Evolutionary conservation across 805 yeast species (phyloP).

Genomic region (Yarrowia alimentaria): DNA sequence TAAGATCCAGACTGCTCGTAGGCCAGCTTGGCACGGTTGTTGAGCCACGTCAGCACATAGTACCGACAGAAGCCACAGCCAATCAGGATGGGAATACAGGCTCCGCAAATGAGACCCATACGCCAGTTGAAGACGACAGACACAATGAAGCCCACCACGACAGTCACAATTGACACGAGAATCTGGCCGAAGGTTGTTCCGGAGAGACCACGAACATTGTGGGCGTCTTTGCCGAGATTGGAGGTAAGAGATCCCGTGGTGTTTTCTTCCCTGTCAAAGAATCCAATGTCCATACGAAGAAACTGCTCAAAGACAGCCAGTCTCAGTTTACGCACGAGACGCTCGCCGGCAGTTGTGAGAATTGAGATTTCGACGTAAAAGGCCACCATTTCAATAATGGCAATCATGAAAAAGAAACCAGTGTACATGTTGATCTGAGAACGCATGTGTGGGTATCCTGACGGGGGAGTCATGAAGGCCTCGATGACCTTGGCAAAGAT

Average conservation of each 20-base stretch:
- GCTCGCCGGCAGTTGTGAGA: slow-evolving; percentile 37
- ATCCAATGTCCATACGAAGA: slow-evolving; percentile 42
- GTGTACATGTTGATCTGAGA: slow-evolving; percentile 39
- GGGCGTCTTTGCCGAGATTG: slow-evolving; percentile 43
- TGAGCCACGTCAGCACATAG: slow-evolving; percentile 38
- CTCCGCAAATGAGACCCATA: slow-evolving; percentile 43
- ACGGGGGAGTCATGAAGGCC: slow-evolving; percentile 40
- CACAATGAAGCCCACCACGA: slow-evolving; percentile 43
- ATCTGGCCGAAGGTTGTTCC: slow-evolving; percentile 46
- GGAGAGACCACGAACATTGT: slow-evolving; percentile 43
- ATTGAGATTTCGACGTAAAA: slow-evolving; percentile 34
- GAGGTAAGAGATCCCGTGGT: slow-evolving; percentile 43
- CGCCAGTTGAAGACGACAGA: slow-evolving; percentile 45
- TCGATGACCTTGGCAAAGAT: slow-evolving; percentile 41
- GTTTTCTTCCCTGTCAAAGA: slow-evolving; percentile 41
- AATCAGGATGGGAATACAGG: slow-evolving; percentile 42
- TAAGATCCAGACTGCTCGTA: slow-evolving; percentile 43
- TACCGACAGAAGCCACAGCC: slow-evolving; percentile 44
- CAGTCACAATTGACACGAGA: slow-evolving; percentile 40
- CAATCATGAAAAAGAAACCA: slow-evolving; percentile 42
- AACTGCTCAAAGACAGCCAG: slow-evolving; percentile 38
- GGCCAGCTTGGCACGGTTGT: slow-evolving; percentile 41
- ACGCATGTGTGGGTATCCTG: slow-evolving; percentile 39
- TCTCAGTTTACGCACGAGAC: slow-evolving; percentile 41
- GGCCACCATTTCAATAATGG: slow-evolving; percentile 36